A percentile compares a stretch with the other conserved stretches of the same genome.
phyloP scores from a whole-genome alignment of 1,284 basidiomycete species.

The Hymenochaete sp. region DNA sequence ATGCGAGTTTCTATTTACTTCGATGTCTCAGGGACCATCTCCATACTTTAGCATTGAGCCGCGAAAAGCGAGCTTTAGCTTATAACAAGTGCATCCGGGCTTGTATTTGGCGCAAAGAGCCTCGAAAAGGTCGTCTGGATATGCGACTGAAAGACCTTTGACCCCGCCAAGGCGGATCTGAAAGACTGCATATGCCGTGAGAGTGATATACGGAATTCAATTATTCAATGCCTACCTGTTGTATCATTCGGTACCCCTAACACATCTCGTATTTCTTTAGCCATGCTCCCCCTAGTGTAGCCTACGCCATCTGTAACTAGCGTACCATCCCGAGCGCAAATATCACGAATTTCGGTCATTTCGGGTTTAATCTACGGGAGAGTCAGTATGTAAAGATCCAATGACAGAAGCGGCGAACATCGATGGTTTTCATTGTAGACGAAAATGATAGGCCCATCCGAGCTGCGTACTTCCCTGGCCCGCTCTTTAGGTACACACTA shows the following conservation, averaged over 20 bases:
- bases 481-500: slow-evolving; percentile 18
- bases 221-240: too few relatives aligned
- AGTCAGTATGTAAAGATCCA: too few relatives aligned
- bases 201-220: too few relatives aligned
- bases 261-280: too few relatives aligned
- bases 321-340: too few relatives aligned
- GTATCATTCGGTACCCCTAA: too few relatives aligned
- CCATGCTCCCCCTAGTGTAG: too few relatives aligned
- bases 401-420: slow-evolving; percentile 14
- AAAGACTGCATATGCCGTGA: slow-evolving; percentile 14
- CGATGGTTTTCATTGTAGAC: slow-evolving; percentile 17
- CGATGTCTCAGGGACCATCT: slow-evolving; percentile 20
- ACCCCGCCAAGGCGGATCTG: slow-evolving; percentile 24
- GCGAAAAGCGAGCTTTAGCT: slow-evolving; percentile 20
- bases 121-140: slow-evolving; percentile 21
- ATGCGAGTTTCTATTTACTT: slow-evolving; percentile 22
- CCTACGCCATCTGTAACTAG: slow-evolving; percentile 24
- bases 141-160: slow-evolving; percentile 23
- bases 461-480: slow-evolving; percentile 24
- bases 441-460: slow-evolving; percentile 24
- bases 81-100: too few relatives aligned
- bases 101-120: slow-evolving; percentile 9
- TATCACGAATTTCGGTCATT: too few relatives aligned
- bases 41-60: slow-evolving; percentile 24
- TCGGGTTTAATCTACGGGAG: too few relatives aligned